These are phyloP conservation scores for Coemansia sp. DNA, from an alignment of 192 early-diverging fungal species.

Conservation along the genomic window DNA sequence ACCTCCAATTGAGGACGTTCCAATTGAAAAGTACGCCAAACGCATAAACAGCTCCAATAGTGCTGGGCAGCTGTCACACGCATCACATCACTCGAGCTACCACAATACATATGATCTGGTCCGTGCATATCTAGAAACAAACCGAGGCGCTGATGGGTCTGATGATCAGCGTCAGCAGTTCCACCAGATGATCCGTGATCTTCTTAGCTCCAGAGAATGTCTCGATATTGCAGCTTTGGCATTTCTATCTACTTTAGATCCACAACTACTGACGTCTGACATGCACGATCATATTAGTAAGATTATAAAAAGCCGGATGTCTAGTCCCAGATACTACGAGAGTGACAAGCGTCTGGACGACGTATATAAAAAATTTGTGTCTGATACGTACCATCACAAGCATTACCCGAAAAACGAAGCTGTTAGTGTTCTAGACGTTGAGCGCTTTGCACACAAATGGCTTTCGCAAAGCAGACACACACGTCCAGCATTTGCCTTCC, in stretches of 20 bases:
- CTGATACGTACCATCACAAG: slow-evolving; percentile 10
- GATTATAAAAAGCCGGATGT: slow-evolving; percentile 6
- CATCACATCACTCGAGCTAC: background rate
- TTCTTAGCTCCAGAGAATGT: background rate
- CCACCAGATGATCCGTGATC: background rate
- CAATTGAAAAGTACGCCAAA: slow-evolving; percentile 7
- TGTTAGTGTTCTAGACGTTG: slow-evolving; percentile 18
- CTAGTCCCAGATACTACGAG: slow-evolving; percentile 7
- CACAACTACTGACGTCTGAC: background rate
- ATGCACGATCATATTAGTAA: slow-evolving; percentile 7
- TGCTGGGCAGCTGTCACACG: background rate
- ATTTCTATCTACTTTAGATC: slow-evolving; percentile 4
- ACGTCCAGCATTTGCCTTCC: slow-evolving; percentile 11
- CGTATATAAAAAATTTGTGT: slow-evolving; percentile 14
- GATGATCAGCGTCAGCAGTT: background rate
- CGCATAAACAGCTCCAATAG: slow-evolving; percentile 3
- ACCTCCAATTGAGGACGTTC: background rate
- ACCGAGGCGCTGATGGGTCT: background rate
- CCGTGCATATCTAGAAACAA: slow-evolving; percentile 7
- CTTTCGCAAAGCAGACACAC: slow-evolving; percentile 1
- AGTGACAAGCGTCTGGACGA: slow-evolving; percentile 15
- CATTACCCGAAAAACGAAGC: background rate
- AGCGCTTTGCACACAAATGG: slow-evolving; percentile 22
- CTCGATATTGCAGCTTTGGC: slow-evolving; percentile 6
- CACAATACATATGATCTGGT: background rate